phyloP scores from a whole-genome alignment of 306 rosid species.

The Ormosia emarginata region DNA sequence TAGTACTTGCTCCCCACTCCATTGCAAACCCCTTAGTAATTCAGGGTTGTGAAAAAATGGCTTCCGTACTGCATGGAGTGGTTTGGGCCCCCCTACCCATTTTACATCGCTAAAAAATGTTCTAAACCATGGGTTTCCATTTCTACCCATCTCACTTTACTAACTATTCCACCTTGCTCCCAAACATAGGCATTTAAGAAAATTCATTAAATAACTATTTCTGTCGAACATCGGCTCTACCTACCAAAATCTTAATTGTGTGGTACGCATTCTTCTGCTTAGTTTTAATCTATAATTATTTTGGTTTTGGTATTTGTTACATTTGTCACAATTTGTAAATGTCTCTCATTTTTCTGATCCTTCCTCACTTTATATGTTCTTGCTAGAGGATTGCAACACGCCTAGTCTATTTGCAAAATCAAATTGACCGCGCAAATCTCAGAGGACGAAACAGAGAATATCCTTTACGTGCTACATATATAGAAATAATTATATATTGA shows the following conservation, averaged over 20 bases:
- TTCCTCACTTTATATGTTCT: neutral
- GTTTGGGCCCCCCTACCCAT: no score
- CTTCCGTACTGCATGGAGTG: neutral
- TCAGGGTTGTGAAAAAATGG: neutral
- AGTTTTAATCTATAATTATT: neutral
- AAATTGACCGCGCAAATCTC: slow-evolving; percentile 32
- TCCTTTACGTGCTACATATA: slow-evolving; percentile 25
- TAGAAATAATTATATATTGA: neutral
- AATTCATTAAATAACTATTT: neutral
- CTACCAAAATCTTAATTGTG: neutral
- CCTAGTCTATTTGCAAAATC: slow-evolving; percentile 15
- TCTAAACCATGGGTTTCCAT: neutral
- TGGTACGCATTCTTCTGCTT: neutral
- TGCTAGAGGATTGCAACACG: slow-evolving; percentile 29
- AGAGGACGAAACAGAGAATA: slow-evolving; percentile 31
- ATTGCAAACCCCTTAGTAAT: no score
- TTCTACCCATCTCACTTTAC: no score
- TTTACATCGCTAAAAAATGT: neutral
- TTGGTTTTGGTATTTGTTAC: neutral
- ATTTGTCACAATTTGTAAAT: neutral
- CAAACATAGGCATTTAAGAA: neutral
- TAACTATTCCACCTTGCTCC: neutral
- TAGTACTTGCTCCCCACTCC: no score
- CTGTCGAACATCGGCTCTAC: neutral
- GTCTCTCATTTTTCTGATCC: neutral